Evolutionary conservation across 73 alveolate genomes (phyloP).

Genomic region (Stentor coeruleus): DNA sequence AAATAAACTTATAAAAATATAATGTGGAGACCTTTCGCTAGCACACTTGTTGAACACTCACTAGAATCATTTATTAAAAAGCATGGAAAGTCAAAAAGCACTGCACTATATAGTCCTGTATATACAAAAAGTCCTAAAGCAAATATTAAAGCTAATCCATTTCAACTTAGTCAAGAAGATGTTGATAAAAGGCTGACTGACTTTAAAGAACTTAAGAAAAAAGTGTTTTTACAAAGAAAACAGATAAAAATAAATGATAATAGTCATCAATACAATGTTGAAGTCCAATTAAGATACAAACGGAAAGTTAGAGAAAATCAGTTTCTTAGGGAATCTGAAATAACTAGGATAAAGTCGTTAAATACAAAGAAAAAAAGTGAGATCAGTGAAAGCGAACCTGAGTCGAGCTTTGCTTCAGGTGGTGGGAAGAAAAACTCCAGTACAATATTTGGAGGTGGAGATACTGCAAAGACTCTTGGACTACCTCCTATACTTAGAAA

Average conservation of each 20-base stretch:
- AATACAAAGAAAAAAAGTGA: too few species aligned
- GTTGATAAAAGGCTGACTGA: neutral
- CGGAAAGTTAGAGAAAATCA: too few species aligned
- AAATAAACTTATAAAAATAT: neutral
- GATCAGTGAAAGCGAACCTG: too few species aligned
- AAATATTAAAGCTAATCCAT: too few species aligned
- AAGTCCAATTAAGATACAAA: neutral
- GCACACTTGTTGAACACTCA: neutral
- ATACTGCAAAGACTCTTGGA: too few species aligned
- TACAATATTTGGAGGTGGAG: too few species aligned
- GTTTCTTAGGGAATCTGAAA: too few species aligned
- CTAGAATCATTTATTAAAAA: neutral
- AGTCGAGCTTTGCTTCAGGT: too few species aligned
- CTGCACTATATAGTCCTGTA: neutral
- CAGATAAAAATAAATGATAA: neutral
- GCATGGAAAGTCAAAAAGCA: neutral
- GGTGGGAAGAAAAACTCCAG: too few species aligned
- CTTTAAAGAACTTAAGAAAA: neutral
- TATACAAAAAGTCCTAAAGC: too few species aligned
- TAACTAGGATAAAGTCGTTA: too few species aligned
- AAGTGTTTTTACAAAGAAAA: neutral
- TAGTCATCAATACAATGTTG: neutral
- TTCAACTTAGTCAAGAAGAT: neutral
- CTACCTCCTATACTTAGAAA: too few species aligned
- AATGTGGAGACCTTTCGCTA: constrained; percentile 3